phyloP scores from a whole-genome alignment of 2,329 filamentous ascomycete species.

The Colletotrichum nymphaeae region DNA sequence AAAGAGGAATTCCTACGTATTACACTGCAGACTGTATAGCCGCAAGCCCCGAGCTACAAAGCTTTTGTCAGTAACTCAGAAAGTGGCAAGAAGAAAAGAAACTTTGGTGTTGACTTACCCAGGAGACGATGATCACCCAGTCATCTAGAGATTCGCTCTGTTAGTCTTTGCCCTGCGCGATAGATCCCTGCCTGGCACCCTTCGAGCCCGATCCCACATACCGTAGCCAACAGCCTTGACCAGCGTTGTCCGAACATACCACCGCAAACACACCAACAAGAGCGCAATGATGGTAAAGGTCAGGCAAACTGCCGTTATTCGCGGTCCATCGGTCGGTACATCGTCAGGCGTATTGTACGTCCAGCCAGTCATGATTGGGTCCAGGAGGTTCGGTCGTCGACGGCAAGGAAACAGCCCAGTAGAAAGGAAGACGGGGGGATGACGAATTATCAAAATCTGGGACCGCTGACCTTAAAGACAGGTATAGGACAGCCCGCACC shows the following conservation, averaged over 20 bases:
- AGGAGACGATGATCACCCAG: slow-evolving; percentile 38
- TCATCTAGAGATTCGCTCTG: slow-evolving; percentile 25
- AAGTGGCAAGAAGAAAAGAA: too few species aligned
- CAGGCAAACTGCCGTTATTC: slow-evolving; percentile 44
- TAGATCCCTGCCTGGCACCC: not conserved
- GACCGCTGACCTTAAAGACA: not conserved
- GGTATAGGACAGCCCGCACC: not conserved
- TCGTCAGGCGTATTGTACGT: slow-evolving; percentile 47
- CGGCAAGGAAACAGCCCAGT: too few species aligned
- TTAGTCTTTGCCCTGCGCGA: slow-evolving; percentile 6
- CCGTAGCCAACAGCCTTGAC: slow-evolving; percentile 47
- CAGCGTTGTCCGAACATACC: slow-evolving; percentile 47
- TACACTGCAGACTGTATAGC: slow-evolving; percentile 48
- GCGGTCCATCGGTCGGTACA: slow-evolving; percentile 47
- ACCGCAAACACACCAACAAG: slow-evolving; percentile 44
- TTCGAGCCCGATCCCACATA: not conserved
- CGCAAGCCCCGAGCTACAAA: slow-evolving; percentile 44
- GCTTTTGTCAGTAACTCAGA: not conserved
- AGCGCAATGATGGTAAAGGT: slow-evolving; percentile 46
- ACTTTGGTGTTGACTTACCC: slow-evolving; percentile 39
- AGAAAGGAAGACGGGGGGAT: not conserved
- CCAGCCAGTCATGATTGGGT: slow-evolving; percentile 47
- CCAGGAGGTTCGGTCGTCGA: not conserved
- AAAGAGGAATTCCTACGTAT: slow-evolving; percentile 45
- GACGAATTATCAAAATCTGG: not conserved